phyloP scores from a whole-genome alignment of 2,329 filamentous ascomycete genomes.

The Xylaria sp. region DNA sequence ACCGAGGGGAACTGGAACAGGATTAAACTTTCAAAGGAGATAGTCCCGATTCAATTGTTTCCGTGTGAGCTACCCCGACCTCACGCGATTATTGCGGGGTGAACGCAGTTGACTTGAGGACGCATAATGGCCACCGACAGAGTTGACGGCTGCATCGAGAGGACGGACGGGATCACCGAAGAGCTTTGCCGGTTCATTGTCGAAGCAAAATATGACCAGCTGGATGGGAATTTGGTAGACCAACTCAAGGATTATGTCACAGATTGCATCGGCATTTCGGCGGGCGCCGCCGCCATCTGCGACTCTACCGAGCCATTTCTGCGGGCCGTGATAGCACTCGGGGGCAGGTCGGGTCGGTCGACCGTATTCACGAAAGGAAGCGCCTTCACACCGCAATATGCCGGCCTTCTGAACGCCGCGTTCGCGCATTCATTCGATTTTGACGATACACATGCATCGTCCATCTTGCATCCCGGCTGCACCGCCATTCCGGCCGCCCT shows the following conservation, averaged over 20 bases:
- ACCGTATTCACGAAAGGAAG: slow-evolving; percentile 52
- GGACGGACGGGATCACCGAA: slow-evolving; percentile 31
- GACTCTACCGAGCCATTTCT: slow-evolving; percentile 46
- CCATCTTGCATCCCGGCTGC: slow-evolving; percentile 56
- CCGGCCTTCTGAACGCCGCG: slow-evolving; percentile 55
- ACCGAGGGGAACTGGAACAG: background rate
- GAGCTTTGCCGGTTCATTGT: slow-evolving; percentile 40
- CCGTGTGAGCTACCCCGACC: background rate
- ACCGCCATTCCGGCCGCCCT: slow-evolving; percentile 53
- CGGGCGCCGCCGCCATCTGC: slow-evolving; percentile 40
- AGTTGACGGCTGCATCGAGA: background rate
- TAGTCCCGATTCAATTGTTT: background rate
- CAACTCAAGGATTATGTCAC: slow-evolving; percentile 45
- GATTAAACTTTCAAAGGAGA: background rate
- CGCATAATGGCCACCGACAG: slow-evolving; percentile 4
- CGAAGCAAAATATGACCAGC: slow-evolving; percentile 37
- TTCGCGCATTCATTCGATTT: slow-evolving; percentile 58
- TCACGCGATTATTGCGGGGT: background rate
- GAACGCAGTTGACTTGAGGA: background rate
- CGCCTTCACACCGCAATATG: slow-evolving; percentile 52
- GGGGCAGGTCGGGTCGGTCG: slow-evolving; percentile 42
- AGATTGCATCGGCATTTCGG: slow-evolving; percentile 44
- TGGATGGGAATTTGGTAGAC: slow-evolving; percentile 29
- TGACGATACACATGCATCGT: slow-evolving; percentile 57
- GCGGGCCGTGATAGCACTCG: slow-evolving; percentile 51